Conservation (phyloP, 257 asterid species). For the Solanum piurae region DNA sequence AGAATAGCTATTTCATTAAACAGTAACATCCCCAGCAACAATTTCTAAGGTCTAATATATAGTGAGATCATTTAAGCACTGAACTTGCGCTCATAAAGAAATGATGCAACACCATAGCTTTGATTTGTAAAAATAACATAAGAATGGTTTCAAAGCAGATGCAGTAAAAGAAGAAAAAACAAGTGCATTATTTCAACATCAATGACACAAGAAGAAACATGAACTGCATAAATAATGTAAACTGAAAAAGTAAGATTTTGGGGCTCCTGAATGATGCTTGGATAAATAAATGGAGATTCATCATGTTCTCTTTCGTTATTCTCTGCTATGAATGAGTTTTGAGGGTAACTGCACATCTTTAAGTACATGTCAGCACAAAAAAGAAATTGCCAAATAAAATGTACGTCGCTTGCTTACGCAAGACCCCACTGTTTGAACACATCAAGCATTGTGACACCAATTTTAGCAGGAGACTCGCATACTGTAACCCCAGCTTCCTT, state of each 20-base stretch:
- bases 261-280: background rate
- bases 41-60: background rate
- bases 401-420: constrained; percentile 18
- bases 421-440: constrained; percentile 91
- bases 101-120: background rate
- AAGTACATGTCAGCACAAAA: background rate
- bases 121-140: background rate
- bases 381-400: background rate
- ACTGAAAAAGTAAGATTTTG: background rate
- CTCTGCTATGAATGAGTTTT: background rate
- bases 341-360: background rate
- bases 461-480: constrained; percentile 90
- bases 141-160: background rate
- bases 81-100: background rate
- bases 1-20: background rate
- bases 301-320: background rate
- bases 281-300: background rate
- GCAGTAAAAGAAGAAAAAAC: background rate
- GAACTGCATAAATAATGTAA: background rate
- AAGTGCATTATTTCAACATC: background rate
- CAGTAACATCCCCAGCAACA: background rate
- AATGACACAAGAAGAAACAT: background rate
- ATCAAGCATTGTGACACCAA: constrained; percentile 75
- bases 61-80: background rate
- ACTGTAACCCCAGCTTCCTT: constrained; percentile 85